phyloP scores from a whole-genome alignment of 495 filamentous ascomycete genomes.

The Xylaria flabelliformis region DNA sequence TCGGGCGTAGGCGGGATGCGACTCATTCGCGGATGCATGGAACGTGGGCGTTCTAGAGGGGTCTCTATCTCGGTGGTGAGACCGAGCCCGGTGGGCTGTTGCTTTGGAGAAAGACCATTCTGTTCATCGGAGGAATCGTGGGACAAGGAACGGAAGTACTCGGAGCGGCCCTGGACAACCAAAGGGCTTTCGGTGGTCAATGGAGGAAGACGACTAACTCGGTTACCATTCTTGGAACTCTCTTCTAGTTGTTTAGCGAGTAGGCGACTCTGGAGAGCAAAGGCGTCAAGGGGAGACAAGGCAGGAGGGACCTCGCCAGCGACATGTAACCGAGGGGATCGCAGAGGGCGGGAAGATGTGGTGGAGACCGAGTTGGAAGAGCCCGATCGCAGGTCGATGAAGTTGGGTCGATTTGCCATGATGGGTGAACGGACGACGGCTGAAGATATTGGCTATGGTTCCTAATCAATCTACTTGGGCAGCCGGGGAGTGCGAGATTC shows the following conservation, averaged over 20 bases:
- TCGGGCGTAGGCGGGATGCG: slow-evolving; percentile 63
- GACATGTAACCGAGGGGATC: slow-evolving; percentile 76
- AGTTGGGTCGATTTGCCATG: slow-evolving; percentile 64
- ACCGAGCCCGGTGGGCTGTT: slow-evolving; percentile 48
- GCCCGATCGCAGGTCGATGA: slow-evolving; percentile 67
- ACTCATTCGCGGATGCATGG: slow-evolving; percentile 77
- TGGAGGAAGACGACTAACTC: slow-evolving; percentile 85
- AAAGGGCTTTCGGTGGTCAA: slow-evolving; percentile 74
- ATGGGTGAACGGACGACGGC: slow-evolving; percentile 20
- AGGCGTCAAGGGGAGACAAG: slow-evolving; percentile 92
- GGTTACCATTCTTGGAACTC: slow-evolving; percentile 68
- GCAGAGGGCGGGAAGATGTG: slow-evolving; percentile 54
- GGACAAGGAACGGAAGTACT: slow-evolving; percentile 71
- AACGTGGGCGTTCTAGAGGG: slow-evolving; percentile 65
- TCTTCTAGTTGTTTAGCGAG: slow-evolving; percentile 88
- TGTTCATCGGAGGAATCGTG: slow-evolving; percentile 51
- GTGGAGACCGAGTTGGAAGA: slow-evolving; percentile 62
- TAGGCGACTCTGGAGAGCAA: slow-evolving; percentile 85
- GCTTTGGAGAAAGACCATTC: slow-evolving; percentile 38
- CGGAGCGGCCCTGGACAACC: slow-evolving; percentile 71
- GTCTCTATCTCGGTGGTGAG: slow-evolving; percentile 63
- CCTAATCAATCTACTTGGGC: neutral
- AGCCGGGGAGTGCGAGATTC: neutral
- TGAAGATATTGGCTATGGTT: slow-evolving; percentile 4
- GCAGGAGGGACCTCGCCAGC: slow-evolving; percentile 90